phyloP scores from a whole-genome alignment of 176 grass and related monocot species.

The Avena atlantica region DNA sequence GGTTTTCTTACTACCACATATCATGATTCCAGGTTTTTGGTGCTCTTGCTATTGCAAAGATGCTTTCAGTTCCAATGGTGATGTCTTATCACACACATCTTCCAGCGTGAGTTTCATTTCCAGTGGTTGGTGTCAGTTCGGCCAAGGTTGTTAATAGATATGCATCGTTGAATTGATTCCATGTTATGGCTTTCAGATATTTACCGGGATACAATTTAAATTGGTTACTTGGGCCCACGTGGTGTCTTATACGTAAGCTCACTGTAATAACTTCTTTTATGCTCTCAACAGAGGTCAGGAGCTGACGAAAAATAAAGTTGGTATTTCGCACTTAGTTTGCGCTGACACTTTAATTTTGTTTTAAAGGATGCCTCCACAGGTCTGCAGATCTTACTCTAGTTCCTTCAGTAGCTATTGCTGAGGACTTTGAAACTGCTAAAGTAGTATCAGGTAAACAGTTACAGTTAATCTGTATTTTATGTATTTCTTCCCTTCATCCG shows the following conservation, averaged over 20 bases:
- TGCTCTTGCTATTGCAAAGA: constrained; percentile 83
- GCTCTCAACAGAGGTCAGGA: constrained; percentile 15
- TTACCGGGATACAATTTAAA: constrained; percentile 93
- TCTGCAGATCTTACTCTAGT: constrained; percentile 93
- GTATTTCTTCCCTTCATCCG: constrained; percentile 25
- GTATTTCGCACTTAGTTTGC: constrained; percentile 29
- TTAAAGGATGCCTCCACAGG: constrained; percentile 86
- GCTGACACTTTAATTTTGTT: constrained; percentile 43
- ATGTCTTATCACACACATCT: constrained; percentile 99
- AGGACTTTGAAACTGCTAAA: constrained; percentile 87
- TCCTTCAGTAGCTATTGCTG: constrained; percentile 82
- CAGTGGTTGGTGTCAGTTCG: not conserved
- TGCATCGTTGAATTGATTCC: constrained; percentile 33
- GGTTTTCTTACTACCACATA: not conserved
- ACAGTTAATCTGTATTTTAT: constrained; percentile 19
- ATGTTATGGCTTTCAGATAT: constrained; percentile 65
- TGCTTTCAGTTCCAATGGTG: constrained; percentile 86
- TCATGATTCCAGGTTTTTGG: constrained; percentile 79
- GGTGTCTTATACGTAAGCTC: constrained; percentile 86
- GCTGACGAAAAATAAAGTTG: not conserved
- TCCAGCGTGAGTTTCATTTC: constrained; percentile 67
- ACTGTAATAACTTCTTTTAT: constrained; percentile 27
- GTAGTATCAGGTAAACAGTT: constrained; percentile 74
- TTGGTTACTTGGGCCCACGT: constrained; percentile 96
- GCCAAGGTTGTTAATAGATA: constrained; percentile 13